Base-by-base conservation (phyloP, 257 asterid genomes). In the Jacaranda mimosifolia region DNA sequence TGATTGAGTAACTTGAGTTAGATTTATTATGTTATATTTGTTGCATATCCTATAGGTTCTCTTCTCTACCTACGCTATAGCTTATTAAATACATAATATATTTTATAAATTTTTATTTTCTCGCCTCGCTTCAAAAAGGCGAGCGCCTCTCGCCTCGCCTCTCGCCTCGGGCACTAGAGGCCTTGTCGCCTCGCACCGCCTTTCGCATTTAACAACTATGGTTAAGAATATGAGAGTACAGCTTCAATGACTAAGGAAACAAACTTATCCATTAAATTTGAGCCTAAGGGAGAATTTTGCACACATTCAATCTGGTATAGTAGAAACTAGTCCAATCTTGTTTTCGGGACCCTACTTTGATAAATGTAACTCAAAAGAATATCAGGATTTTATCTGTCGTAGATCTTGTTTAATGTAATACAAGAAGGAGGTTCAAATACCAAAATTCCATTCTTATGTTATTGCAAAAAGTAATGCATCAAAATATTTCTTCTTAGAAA, bases 241-340 rank as follows among this genome's bases (percentile, higher is more conserved):
- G 32, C 32, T 26, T 51, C 43, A 49, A 52, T 13, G 40, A 65
- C 26, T 2, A 66, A 53, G n/a, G 51, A 58, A 69, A 52, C 38
- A 46, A 68, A 38, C 8, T 18, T 72, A 12, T 26, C 39, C 49
- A 14, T 70, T 9, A 32, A 36, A 19, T 52, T 42, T 40, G 26
- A 40, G 65, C 59, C 51, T 5, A 48, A 36, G 0, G 17, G 26
- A 35, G 66, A 39, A 43, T 38, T 46, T 53, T 35, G 63, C 9
- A 67, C 32, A 55, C 64, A 15, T 39, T 48, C 7, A 70, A 46
- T 19, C 38, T 49, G 52, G 48, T 56, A 9, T 1, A 14, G 19
- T 19, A 55, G 79, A 48, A 58, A 14, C n/a, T 65, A 75, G 58
- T 36, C 19, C 18, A 67, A 51, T 40, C 57, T 36, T 19, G 21